phyloP scores from a whole-genome alignment of 129 eudicot genomes.

The Arctium minus region DNA sequence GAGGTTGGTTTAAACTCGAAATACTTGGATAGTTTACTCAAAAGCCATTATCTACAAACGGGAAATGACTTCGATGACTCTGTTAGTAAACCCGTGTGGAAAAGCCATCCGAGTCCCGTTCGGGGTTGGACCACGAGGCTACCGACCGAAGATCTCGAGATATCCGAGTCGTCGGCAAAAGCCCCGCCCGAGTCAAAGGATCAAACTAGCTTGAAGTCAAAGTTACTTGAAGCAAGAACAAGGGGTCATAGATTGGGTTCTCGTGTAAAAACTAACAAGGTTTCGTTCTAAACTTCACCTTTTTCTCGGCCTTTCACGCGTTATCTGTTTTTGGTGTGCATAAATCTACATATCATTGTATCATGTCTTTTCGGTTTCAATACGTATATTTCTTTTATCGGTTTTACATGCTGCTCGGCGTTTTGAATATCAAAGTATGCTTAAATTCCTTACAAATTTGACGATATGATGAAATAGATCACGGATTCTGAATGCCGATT shows the following conservation, averaged over 20 bases:
- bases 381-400: neutral
- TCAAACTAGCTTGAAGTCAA: conserved; percentile 54
- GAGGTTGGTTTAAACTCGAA: conserved; percentile 47
- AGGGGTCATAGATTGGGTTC: conserved; percentile 80
- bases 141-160: conserved; percentile 44
- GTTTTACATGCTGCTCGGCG: neutral
- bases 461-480: neutral
- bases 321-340: conserved; percentile 6
- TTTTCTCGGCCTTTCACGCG: neutral
- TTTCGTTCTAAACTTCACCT: conserved; percentile 27
- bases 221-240: conserved; percentile 72
- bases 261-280: conserved; percentile 53
- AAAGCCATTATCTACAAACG: conserved; percentile 57
- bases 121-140: conserved; percentile 72
- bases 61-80: conserved; percentile 43
- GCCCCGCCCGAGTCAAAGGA: conserved; percentile 47
- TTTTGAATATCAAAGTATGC: conserved; percentile 6
- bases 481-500: neutral
- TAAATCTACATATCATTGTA: conserved; percentile 18
- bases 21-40: conserved; percentile 55
- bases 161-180: conserved; percentile 57
- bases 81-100: conserved; percentile 44
- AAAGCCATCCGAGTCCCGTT: conserved; percentile 72
- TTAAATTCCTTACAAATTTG: conserved; percentile 12
- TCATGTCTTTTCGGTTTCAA: conserved; percentile 1